Base-by-base conservation (phyloP, 2,329 filamentous ascomycete genomes). In the Sclerotinia sclerotiorum region DNA sequence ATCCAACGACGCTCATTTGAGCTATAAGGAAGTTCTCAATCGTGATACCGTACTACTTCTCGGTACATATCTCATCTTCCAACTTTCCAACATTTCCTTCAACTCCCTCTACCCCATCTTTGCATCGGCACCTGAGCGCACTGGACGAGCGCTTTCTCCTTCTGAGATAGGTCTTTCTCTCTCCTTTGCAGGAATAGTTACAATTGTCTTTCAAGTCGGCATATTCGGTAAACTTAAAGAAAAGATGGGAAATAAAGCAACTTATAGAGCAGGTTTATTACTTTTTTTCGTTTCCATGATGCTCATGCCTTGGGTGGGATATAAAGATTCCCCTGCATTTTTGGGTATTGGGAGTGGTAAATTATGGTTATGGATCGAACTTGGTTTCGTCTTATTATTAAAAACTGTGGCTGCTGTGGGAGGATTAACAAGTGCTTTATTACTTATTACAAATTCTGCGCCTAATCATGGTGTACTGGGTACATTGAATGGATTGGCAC, bases 91-190 rank as follows among this genome's bases (percentile, higher is more conserved):
- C 78, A 93, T 97, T 72, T 93, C 93, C 4, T 99, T 94, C 84
- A 97, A 97, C 79, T 94, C 92, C 24, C 83, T 99, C 0, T 99
- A 96, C 75, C 95, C 95, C 0, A 94, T 98, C 66, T 99, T 98
- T 74, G 92, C 90, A 0, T 89, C 94, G 67, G 88, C 90, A 0
- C 79, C 85, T 0, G 83, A 88, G 0, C 95, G 95, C 0, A 89
- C 89, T 0, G 95, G 95, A 24, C 90, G 95, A 52, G 83, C 84
- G 0, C 82, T 98, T 4, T 85, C 85, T 0, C 92, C 94, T 0
- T 85, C 88, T 68, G 92, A 91, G 69, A 97, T 98, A 56, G 95
- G 95, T 0, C 80, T 97, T 24, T 92, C 91, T 0, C 83, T 97
- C 65, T 94, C 92, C 0, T 89, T 97, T 70, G 92, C 94, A 0